Percentiles rank a stretch among this genome's conserved stretches.
Evolutionary conservation across 2,329 filamentous ascomycete genomes (phyloP).

Genomic region (Nigrospora osmanthi): DNA sequence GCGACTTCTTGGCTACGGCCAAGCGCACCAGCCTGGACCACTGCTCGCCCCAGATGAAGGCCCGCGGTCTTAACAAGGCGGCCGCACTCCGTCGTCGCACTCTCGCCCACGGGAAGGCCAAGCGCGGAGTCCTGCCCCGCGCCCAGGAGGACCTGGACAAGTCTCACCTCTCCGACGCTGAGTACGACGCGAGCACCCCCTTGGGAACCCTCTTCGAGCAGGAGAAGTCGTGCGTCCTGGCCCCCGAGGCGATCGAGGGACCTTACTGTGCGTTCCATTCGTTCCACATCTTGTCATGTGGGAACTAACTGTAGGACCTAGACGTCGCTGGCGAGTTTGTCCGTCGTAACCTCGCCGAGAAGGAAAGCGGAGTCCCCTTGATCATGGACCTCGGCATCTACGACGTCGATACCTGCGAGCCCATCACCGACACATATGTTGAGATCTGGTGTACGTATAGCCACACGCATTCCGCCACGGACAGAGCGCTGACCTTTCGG

Average conservation of each 20-base stretch:
- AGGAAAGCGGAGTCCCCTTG: constrained; percentile 37
- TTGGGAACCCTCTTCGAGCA: constrained; percentile 28
- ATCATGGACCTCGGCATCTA: constrained; percentile 45
- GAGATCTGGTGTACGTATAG: constrained; percentile 37
- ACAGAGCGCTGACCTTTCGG: background rate
- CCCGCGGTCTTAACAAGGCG: constrained; percentile 34
- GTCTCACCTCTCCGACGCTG: constrained; percentile 10
- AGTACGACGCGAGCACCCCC: constrained; percentile 24
- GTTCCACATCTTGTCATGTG: no score
- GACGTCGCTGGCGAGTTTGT: constrained; percentile 42
- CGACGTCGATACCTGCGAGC: constrained; percentile 44
- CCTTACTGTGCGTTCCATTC: constrained; percentile 35
- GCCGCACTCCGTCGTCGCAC: constrained; percentile 36
- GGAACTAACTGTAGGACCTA: constrained; percentile 5
- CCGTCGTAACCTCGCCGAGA: constrained; percentile 37
- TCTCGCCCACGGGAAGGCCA: constrained; percentile 22
- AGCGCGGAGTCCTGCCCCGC: constrained; percentile 15
- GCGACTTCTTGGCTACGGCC: constrained; percentile 30
- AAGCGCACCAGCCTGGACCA: constrained; percentile 34
- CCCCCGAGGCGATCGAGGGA: constrained; percentile 44
- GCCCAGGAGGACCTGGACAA: constrained; percentile 26
- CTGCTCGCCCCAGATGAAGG: constrained; percentile 36
- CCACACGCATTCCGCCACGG: background rate
- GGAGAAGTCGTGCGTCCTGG: constrained; percentile 38
- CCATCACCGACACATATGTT: constrained; percentile 37